Conservation (phyloP, 345 rosid genomes). For the Heritiera fomes region DNA sequence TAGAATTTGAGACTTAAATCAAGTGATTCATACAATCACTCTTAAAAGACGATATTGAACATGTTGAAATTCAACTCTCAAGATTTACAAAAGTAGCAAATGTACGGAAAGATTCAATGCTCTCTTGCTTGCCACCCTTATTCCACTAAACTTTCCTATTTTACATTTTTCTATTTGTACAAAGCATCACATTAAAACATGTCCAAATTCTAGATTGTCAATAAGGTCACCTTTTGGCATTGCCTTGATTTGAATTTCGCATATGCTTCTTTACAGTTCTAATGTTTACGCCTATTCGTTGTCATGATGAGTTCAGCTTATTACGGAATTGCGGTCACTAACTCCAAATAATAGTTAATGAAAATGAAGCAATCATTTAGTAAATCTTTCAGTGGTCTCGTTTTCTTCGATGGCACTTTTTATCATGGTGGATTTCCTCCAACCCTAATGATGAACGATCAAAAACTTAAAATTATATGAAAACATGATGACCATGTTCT, state of each 20-base stretch:
- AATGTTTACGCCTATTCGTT: background rate
- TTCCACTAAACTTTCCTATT: background rate
- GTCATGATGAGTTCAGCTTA: constrained; percentile 1
- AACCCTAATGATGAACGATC: constrained; percentile 11
- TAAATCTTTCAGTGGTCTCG: constrained; percentile 6
- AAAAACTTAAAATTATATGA: constrained; percentile 9
- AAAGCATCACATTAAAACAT: background rate
- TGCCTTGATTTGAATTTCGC: background rate
- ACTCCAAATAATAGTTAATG: background rate
- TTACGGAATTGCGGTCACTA: background rate
- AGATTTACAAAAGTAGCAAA: constrained; percentile 24
- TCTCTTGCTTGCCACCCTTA: constrained; percentile 27
- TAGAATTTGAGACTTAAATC: too few species aligned
- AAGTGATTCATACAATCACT: too few species aligned
- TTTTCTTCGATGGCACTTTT: background rate
- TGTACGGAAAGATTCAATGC: constrained; percentile 33
- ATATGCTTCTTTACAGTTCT: too few species aligned
- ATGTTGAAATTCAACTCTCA: too few species aligned
- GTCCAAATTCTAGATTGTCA: background rate
- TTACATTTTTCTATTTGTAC: background rate
- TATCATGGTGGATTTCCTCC: constrained; percentile 11
- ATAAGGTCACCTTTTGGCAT: background rate
- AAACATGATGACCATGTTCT: constrained; percentile 12
- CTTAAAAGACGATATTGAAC: too few species aligned
- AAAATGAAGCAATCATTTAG: constrained; percentile 11